phyloP scores from a whole-genome alignment of 1,139 yeast species.

The Blastobotrys capitulatus region DNA sequence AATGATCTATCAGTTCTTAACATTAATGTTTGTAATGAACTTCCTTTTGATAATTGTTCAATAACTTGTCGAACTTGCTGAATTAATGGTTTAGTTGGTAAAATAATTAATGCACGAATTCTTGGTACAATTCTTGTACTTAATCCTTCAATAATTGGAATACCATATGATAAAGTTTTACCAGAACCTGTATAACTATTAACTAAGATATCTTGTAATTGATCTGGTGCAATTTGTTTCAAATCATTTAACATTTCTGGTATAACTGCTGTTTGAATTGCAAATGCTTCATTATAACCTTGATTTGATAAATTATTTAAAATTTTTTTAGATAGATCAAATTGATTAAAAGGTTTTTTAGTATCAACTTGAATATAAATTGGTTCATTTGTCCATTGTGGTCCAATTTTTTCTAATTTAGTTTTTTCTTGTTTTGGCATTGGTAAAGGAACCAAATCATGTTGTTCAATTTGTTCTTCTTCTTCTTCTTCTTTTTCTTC shows the following conservation, averaged over 20 bases:
- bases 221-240: constrained; percentile 46
- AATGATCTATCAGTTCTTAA: constrained; percentile 60
- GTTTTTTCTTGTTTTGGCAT: constrained; percentile 46
- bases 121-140: constrained; percentile 62
- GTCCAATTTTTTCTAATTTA: constrained; percentile 27
- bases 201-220: constrained; percentile 59
- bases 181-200: constrained; percentile 98
- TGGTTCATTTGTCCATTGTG: constrained; percentile 62
- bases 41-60: constrained; percentile 56
- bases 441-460: constrained; percentile 70
- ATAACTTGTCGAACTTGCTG: constrained; percentile 73
- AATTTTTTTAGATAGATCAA: constrained; percentile 36
- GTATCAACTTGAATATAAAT: constrained; percentile 39
- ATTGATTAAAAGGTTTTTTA: constrained; percentile 26
- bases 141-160: constrained; percentile 74
- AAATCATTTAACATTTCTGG: constrained; percentile 51
- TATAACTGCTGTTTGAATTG: constrained; percentile 70
- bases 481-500: background rate
- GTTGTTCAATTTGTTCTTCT: constrained; percentile 17
- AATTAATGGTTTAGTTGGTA: constrained; percentile 87
- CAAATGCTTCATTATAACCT: constrained; percentile 57
- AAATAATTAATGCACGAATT: constrained; percentile 68
- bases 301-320: constrained; percentile 42
- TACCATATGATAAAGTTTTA: constrained; percentile 82
- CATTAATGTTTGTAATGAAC: constrained; percentile 55